Percentiles rank a stretch among this genome's conserved stretches.
Conservation (phyloP, 176 grass and related monocot genomes). For the Thinopyrum elongatum region DNA sequence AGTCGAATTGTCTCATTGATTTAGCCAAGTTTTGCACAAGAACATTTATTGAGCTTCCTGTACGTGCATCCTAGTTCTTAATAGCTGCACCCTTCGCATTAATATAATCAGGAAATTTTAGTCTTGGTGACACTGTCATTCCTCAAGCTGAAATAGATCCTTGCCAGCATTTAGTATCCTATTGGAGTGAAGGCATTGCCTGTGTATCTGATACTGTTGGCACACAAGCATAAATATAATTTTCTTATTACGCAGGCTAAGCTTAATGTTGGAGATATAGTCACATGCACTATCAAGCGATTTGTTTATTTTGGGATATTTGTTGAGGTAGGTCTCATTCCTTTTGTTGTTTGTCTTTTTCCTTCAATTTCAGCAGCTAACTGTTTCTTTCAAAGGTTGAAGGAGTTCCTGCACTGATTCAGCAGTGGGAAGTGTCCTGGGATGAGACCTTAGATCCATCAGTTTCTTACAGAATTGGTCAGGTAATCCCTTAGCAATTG, state of each 20-base stretch:
- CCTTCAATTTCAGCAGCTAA: constrained; percentile 32
- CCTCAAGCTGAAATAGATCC: not conserved
- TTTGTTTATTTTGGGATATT: constrained; percentile 98
- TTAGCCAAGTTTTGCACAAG: not conserved
- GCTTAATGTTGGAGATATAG: constrained; percentile 83
- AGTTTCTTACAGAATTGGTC: constrained; percentile 81
- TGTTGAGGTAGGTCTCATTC: constrained; percentile 61
- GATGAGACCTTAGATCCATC: constrained; percentile 86
- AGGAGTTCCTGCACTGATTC: constrained; percentile 84
- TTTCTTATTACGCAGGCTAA: constrained; percentile 63
- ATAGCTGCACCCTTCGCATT: not conserved
- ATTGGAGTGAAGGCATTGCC: not conserved
- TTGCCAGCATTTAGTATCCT: not conserved
- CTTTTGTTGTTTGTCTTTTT: not conserved
- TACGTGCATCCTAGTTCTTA: not conserved
- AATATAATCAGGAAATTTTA: not conserved
- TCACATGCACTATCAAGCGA: constrained; percentile 71
- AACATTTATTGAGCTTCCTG: not conserved
- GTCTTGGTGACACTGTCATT: not conserved
- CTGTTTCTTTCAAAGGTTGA: constrained; percentile 68
- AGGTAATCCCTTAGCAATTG: constrained; percentile 41
- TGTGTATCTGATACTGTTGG: not conserved
- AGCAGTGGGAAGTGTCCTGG: constrained; percentile 81
- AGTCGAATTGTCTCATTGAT: not conserved
- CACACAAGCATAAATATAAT: not conserved